Percentiles rank a stretch among this genome's conserved stretches.
These are phyloP conservation scores for Candida maltosa DNA, from an alignment of 805 yeast genomes.

Conservation along the genomic window DNA sequence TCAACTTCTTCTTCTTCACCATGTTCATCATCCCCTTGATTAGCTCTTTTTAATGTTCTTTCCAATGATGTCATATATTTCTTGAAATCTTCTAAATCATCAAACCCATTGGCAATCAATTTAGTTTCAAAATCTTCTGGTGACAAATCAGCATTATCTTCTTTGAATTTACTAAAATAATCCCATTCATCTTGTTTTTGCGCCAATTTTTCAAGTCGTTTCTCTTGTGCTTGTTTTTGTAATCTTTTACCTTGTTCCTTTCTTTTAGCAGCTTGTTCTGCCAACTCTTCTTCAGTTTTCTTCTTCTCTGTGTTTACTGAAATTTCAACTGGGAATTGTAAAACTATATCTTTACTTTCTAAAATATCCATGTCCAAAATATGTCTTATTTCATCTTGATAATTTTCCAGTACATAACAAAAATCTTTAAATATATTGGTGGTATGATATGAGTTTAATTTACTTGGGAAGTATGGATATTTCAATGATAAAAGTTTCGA, in stretches of 20 bases:
- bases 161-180: constrained; percentile 61
- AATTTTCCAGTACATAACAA: constrained; percentile 74
- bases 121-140: constrained; percentile 54
- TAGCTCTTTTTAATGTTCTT: constrained; percentile 61
- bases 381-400: constrained; percentile 55
- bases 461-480: constrained; percentile 88
- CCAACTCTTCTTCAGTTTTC: constrained; percentile 81
- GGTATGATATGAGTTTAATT: constrained; percentile 60
- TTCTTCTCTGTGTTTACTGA: constrained; percentile 61
- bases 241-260: constrained; percentile 82
- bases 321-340: constrained; percentile 75
- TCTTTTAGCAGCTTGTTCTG: constrained; percentile 71
- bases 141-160: constrained; percentile 46
- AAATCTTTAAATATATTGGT: constrained; percentile 67
- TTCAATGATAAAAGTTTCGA: constrained; percentile 66
- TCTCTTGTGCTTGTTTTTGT: constrained; percentile 90
- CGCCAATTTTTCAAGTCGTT: constrained; percentile 71
- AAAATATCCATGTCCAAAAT: constrained; percentile 61
- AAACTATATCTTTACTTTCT: constrained; percentile 65
- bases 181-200: constrained; percentile 79
- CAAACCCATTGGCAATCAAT: constrained; percentile 72
- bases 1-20: constrained; percentile 34
- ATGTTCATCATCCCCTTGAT: constrained; percentile 52
- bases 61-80: constrained; percentile 66
- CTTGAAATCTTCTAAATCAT: constrained; percentile 66